Evolutionary conservation across 495 filamentous ascomycete species (phyloP), one percentile per base, ranked within the genome.

Genomic region (Trypethelium eluteriae): DNA sequence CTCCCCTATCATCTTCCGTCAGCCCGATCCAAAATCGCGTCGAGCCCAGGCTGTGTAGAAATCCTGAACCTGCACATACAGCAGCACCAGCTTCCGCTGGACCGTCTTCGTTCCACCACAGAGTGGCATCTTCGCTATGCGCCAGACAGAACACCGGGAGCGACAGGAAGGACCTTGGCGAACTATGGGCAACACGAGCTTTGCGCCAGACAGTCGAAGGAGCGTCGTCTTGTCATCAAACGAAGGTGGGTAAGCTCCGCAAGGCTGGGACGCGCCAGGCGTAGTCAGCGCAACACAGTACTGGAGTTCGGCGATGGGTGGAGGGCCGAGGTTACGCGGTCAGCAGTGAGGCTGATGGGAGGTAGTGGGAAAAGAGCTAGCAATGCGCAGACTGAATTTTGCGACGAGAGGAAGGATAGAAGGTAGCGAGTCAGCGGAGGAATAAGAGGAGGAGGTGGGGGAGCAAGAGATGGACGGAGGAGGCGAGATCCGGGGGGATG

Each of bases 51-150:
- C 25, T 25, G 25, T 25, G 25, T 25, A 25, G 25, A 25, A 25
- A 25, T 25, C 25, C 25, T 25, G 25, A 25, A 25, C 25, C 25
- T 35, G 38, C 47, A 90, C 89, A 78, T 79, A 96, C 92, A 98
- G 81, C 68, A 98, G 84, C 76, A 98, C 94, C 76, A 98, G 88
- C 86, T 98, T 98, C 77, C 94, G 89, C 81, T 96, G 91, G 70
- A 94, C 92, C 44, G 85, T 96, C 84, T 89, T 86, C 77, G 75
- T 83, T 70, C 85, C 84, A 66, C 85, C 85, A 75, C 85, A 82
- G 62, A 86, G 83, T 75, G 82, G 83, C 84, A 87, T 87, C 75
- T 74, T 76, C 62, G 35, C 47, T 57, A 16, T 36, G 34, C 63
- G 59, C 41, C 61, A 47, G 57, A 25, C 56, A n/a, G 32, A 66